Evolutionary conservation across 163 green algal species (phyloP).

Genomic region (Chloromonas sp.): DNA sequence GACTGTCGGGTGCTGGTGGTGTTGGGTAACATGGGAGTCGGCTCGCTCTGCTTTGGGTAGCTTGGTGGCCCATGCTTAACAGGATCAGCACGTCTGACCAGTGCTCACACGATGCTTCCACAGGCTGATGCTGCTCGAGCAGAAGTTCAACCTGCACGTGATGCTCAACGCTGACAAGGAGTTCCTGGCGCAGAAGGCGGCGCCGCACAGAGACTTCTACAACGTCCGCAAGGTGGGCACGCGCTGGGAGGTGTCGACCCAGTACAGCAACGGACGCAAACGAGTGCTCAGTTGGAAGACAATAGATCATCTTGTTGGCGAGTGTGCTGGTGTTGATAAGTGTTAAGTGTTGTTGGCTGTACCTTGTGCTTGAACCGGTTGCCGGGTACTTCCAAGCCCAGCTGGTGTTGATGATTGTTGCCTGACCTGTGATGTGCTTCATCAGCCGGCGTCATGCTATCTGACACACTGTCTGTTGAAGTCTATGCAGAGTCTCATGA

Average conservation of each 20-base stretch:
- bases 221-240: conserved; percentile 92
- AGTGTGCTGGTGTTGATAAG: too few species aligned
- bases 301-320: background rate
- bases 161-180: conserved; percentile 99
- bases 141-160: conserved; percentile 92
- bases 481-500: background rate
- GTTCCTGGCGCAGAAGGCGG: conserved; percentile 93
- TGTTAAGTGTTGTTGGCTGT: background rate
- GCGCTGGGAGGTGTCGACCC: background rate
- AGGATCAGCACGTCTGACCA: background rate
- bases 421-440: background rate
- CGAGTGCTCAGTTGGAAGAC: background rate
- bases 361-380: background rate
- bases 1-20: background rate
- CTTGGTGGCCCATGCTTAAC: background rate
- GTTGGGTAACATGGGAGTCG: background rate
- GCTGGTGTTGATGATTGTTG: background rate
- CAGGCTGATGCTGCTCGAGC: conserved; percentile 87
- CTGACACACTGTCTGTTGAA: background rate
- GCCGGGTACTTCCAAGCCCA: background rate
- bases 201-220: conserved; percentile 98
- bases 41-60: background rate
- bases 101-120: background rate
- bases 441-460: background rate
- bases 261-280: background rate